phyloP scores from a whole-genome alignment of 2,329 filamentous ascomycete species.

The Escovopsis sp. region DNA sequence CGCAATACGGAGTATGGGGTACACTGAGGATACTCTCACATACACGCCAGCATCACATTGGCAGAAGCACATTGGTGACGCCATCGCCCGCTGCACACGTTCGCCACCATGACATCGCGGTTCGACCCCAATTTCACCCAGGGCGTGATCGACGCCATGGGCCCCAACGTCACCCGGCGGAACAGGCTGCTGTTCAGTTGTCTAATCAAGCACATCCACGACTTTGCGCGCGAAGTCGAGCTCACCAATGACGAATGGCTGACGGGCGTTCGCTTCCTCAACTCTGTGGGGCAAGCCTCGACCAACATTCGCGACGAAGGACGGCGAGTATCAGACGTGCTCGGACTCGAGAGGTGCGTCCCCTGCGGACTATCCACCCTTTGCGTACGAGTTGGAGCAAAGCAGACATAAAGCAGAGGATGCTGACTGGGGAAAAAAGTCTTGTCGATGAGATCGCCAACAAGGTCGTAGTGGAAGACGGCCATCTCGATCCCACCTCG shows the following conservation, averaged over 20 bases:
- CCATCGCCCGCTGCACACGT: neutral
- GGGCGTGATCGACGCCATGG: slow-evolving; percentile 58
- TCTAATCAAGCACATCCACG: slow-evolving; percentile 58
- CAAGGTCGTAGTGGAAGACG: slow-evolving; percentile 45
- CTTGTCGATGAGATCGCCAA: slow-evolving; percentile 47
- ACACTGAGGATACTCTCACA: too few relatives aligned
- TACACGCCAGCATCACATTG: too few relatives aligned
- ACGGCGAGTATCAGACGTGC: slow-evolving; percentile 56
- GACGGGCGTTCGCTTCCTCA: slow-evolving; percentile 58
- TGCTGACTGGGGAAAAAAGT: too few relatives aligned
- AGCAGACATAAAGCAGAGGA: too few relatives aligned
- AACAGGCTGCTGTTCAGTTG: slow-evolving; percentile 46
- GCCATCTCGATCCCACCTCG: slow-evolving; percentile 49
- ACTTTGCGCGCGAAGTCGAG: slow-evolving; percentile 64
- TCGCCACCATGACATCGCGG: slow-evolving; percentile 12
- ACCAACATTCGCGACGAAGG: slow-evolving; percentile 57
- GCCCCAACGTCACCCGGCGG: slow-evolving; percentile 50
- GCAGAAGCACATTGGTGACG: too few relatives aligned
- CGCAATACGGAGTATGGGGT: too few relatives aligned
- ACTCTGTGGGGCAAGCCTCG: slow-evolving; percentile 55
- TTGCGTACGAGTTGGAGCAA: too few relatives aligned
- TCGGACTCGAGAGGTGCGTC: slow-evolving; percentile 56
- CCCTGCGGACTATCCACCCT: neutral
- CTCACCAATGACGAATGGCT: slow-evolving; percentile 67
- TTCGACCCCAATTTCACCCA: slow-evolving; percentile 69